Evolutionary conservation across 2,329 filamentous ascomycete genomes (phyloP).

Genomic region (Hymenoscyphus occultus): DNA sequence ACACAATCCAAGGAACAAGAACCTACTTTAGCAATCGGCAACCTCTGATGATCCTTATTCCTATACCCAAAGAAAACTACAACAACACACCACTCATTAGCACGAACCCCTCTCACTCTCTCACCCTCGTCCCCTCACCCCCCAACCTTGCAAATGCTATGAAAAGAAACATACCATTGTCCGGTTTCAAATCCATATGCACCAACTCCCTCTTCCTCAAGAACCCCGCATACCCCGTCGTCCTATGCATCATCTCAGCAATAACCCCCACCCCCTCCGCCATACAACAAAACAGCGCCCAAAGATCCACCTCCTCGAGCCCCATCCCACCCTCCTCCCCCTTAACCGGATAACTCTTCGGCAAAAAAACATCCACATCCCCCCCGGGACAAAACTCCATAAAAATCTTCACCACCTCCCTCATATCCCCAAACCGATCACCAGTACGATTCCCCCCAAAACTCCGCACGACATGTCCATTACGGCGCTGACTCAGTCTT

Average conservation of each 20-base stretch:
- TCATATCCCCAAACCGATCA: slow-evolving; percentile 14
- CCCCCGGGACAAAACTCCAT: slow-evolving; percentile 20
- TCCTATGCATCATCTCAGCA: slow-evolving; percentile 9
- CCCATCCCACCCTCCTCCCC: not conserved
- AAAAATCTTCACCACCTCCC: slow-evolving; percentile 12
- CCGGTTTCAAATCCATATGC: slow-evolving; percentile 18
- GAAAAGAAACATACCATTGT: slow-evolving; percentile 12
- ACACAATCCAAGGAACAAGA: not conserved
- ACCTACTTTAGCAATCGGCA: slow-evolving; percentile 14
- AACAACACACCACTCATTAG: not conserved
- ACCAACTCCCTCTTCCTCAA: slow-evolving; percentile 7
- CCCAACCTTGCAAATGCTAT: too few species aligned
- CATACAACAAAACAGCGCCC: slow-evolving; percentile 15
- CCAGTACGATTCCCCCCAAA: slow-evolving; percentile 15
- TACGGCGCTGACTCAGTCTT: not conserved
- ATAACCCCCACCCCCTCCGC: slow-evolving; percentile 13
- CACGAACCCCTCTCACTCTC: too few species aligned
- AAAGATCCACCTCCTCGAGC: slow-evolving; percentile 10
- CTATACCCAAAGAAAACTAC: slow-evolving; percentile 15
- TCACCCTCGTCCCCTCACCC: too few species aligned
- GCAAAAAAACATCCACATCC: slow-evolving; percentile 12
- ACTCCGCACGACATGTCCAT: slow-evolving; percentile 13
- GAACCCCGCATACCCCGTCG: not conserved
- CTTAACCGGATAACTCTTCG: not conserved
- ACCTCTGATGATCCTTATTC: slow-evolving; percentile 10